A percentile compares a stretch with the other conserved stretches of the same genome.
These are phyloP conservation scores for Phytophthora pisi DNA, from an alignment of 352 stramenopile species.

Conservation along the genomic window DNA sequence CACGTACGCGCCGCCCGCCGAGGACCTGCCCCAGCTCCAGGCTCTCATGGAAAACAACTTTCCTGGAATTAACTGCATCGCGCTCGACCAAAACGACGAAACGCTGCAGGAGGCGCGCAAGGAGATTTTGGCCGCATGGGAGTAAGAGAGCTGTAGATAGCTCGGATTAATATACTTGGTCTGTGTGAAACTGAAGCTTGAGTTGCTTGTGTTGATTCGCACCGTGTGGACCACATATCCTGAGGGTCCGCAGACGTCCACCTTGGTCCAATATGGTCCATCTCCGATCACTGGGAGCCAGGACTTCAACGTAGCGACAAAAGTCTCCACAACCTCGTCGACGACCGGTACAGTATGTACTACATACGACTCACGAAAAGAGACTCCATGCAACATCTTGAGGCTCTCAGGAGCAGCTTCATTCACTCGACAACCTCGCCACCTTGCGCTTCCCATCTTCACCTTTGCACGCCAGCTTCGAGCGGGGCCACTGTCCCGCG, in stretches of 20 bases:
- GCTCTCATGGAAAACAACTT: conserved; percentile 42
- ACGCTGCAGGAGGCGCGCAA: conserved; percentile 23
- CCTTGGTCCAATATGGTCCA: conserved; percentile 2
- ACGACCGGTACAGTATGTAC: not conserved
- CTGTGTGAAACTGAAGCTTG: not conserved
- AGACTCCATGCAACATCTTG: not conserved
- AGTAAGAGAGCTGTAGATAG: conserved; percentile 5
- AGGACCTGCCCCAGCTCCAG: conserved; percentile 29
- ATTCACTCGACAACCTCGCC: not conserved
- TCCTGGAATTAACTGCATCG: conserved; percentile 30
- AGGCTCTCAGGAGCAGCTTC: not conserved
- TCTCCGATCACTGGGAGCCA: conserved; percentile 9
- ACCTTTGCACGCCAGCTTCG: conserved; percentile 14
- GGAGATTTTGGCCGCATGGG: conserved; percentile 34
- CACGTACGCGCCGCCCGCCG: conserved; percentile 35
- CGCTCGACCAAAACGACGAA: conserved; percentile 24
- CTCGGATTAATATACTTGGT: not conserved
- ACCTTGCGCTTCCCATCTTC: conserved; percentile 11
- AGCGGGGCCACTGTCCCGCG: conserved; percentile 8
- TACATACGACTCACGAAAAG: no score
- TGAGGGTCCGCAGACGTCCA: conserved; percentile 3
- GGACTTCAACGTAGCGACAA: conserved; percentile 16
- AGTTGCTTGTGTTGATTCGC: no score
- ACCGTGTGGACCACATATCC: no score
- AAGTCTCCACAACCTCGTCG: not conserved